Evolutionary conservation across 805 yeast species (phyloP).

Genomic region (Wickerhamiella vanderwaltii): DNA sequence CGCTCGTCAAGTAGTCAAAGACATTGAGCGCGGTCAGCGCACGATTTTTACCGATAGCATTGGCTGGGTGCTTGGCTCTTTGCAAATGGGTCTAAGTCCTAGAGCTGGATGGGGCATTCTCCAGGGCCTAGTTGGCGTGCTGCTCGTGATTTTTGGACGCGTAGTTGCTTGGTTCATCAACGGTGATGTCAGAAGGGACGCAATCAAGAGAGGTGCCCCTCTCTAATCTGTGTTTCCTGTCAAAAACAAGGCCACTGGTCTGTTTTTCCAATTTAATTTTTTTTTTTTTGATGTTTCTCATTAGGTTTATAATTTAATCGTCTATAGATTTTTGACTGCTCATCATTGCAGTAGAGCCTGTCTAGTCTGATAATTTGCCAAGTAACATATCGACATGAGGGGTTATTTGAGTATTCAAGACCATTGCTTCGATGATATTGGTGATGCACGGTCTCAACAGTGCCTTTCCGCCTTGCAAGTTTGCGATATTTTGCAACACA

Average conservation of each 20-base stretch:
- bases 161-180: constrained; percentile 19
- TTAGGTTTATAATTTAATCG: no score
- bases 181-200: constrained; percentile 14
- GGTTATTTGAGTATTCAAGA: constrained; percentile 20
- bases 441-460: constrained; percentile 17
- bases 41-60: constrained; percentile 70
- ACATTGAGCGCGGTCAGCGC: constrained; percentile 53
- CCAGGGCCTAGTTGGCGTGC: constrained; percentile 18
- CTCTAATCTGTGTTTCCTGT: no score
- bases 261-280: no score
- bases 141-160: constrained; percentile 20
- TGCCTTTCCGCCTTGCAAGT: constrained; percentile 21
- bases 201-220: neutral
- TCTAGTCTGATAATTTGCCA: constrained; percentile 8
- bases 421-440: constrained; percentile 20
- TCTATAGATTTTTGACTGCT: no score
- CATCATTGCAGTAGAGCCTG: no score
- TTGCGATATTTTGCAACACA: constrained; percentile 29
- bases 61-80: constrained; percentile 64
- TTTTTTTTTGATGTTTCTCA: no score
- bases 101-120: constrained; percentile 21
- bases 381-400: constrained; percentile 22
- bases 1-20: constrained; percentile 44
- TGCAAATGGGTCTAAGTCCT: constrained; percentile 29
- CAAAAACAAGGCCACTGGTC: no score